A percentile compares a stretch with the other conserved stretches of the same genome.
Conservation (phyloP, 2,329 filamentous ascomycete genomes). For the Penicillium frequentans region DNA sequence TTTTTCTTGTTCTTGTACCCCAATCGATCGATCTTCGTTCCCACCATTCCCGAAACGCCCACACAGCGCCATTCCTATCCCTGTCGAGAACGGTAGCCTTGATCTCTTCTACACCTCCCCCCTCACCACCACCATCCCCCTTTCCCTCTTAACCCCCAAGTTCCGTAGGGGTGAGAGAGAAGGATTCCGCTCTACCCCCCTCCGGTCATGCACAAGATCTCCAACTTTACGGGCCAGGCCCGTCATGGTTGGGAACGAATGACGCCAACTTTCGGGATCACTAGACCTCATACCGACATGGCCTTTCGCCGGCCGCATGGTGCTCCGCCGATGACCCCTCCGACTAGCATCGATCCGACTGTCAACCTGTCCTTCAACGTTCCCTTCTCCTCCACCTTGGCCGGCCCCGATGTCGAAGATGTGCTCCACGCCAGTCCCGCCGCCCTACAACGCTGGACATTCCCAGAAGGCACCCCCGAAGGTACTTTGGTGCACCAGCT, state of each 20-base stretch:
- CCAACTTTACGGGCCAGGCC: conserved; percentile 65
- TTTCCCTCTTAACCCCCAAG: conserved; percentile 29
- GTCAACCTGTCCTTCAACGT: conserved; percentile 98
- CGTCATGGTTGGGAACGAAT: conserved; percentile 69
- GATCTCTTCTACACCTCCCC: conserved; percentile 11
- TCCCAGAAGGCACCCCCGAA: conserved; percentile 82
- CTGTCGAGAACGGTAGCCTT: conserved; percentile 33
- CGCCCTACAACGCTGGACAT: conserved; percentile 88
- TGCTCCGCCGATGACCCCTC: conserved; percentile 58
- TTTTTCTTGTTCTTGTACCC: neutral
- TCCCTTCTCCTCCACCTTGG: conserved; percentile 87
- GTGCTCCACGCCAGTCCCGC: conserved; percentile 88
- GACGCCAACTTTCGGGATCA: conserved; percentile 65
- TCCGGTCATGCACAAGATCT: conserved; percentile 64
- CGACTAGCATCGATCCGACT: conserved; percentile 70
- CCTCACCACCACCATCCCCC: conserved; percentile 2
- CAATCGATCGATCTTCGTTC: conserved; percentile 31
- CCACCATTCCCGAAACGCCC: conserved; percentile 31
- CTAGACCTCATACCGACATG: conserved; percentile 59
- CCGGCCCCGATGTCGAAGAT: conserved; percentile 90
- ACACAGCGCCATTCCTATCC: conserved; percentile 34
- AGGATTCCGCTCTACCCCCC: conserved; percentile 8
- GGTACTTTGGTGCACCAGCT: conserved; percentile 83
- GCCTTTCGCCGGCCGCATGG: conserved; percentile 57
- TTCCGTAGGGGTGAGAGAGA: conserved; percentile 36